These are phyloP conservation scores for Candida oleophila DNA, from an alignment of 805 yeast genomes.

Conservation along the genomic window DNA sequence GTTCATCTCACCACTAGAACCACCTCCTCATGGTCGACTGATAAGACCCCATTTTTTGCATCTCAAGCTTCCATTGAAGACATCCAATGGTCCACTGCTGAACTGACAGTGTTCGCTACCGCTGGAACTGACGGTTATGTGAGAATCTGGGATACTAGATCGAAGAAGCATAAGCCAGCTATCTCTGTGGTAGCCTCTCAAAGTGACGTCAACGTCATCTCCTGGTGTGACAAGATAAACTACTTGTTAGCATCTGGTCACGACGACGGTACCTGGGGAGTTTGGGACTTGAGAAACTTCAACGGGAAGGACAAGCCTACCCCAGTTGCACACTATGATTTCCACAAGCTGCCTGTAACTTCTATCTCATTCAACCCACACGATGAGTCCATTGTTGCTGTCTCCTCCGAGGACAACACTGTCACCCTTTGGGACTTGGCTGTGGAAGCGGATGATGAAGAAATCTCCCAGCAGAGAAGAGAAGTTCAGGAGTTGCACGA, in stretches of 20 bases:
- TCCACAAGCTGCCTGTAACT: slow-evolving; percentile 92
- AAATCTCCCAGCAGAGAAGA: slow-evolving; percentile 78
- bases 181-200: slow-evolving; percentile 76
- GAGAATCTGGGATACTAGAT: slow-evolving; percentile 95
- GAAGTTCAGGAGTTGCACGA: slow-evolving; percentile 79
- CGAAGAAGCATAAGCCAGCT: slow-evolving; percentile 89
- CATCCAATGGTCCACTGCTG: slow-evolving; percentile 93
- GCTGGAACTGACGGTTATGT: slow-evolving; percentile 90
- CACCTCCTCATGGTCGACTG: slow-evolving; percentile 80
- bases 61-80: slow-evolving; percentile 85
- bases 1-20: slow-evolving; percentile 77
- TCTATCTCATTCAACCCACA: slow-evolving; percentile 92
- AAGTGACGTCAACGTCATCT: slow-evolving; percentile 89
- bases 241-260: slow-evolving; percentile 93
- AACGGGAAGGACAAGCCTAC: slow-evolving; percentile 50
- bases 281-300: slow-evolving; percentile 93
- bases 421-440: slow-evolving; percentile 98
- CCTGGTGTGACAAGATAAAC: slow-evolving; percentile 88
- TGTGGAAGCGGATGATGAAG: slow-evolving; percentile 98
- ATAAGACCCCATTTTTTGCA: slow-evolving; percentile 72
- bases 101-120: slow-evolving; percentile 91
- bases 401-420: slow-evolving; percentile 93
- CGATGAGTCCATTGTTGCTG: slow-evolving; percentile 95
- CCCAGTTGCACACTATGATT: slow-evolving; percentile 93
- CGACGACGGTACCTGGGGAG: slow-evolving; percentile 96